These are phyloP conservation scores for Cetradonia linearis DNA, from an alignment of 495 filamentous ascomycete genomes.

Conservation along the genomic window DNA sequence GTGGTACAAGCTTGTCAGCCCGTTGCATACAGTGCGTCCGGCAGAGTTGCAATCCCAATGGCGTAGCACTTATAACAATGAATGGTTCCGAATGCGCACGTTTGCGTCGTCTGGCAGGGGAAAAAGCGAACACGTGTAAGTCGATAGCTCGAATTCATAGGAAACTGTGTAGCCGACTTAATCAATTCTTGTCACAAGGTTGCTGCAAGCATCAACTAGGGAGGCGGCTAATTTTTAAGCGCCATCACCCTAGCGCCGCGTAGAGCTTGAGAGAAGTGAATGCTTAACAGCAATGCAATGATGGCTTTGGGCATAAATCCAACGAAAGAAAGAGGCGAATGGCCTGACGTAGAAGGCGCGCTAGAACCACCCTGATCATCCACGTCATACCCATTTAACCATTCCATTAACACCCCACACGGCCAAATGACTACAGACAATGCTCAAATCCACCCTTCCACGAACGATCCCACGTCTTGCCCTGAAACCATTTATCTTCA, in stretches of 20 bases:
- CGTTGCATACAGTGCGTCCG: no score
- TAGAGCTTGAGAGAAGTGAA: not conserved
- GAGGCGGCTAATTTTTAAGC: not conserved
- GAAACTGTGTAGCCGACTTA: no score
- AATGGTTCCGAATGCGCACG: no score
- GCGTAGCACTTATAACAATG: no score
- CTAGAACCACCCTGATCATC: constrained; percentile 5
- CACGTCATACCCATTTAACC: constrained; percentile 10
- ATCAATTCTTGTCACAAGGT: no score
- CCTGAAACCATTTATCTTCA: not conserved
- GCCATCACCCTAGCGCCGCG: not conserved
- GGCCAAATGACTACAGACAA: constrained; percentile 1
- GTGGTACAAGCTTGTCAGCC: no score
- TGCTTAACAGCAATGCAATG: not conserved
- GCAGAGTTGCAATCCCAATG: no score
- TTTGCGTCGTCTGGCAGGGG: no score
- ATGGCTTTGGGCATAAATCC: not conserved
- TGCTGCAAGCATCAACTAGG: no score
- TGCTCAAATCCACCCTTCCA: not conserved
- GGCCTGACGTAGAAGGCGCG: not conserved
- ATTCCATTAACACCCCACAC: not conserved
- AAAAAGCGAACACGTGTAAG: no score
- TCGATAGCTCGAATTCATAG: no score
- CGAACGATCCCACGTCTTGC: not conserved
- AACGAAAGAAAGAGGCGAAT: not conserved